A percentile compares a stretch with the other conserved stretches of the same genome.
Evolutionary conservation across 1,139 yeast genomes (phyloP).

Genomic region (Wickerhamomyces sp.): DNA sequence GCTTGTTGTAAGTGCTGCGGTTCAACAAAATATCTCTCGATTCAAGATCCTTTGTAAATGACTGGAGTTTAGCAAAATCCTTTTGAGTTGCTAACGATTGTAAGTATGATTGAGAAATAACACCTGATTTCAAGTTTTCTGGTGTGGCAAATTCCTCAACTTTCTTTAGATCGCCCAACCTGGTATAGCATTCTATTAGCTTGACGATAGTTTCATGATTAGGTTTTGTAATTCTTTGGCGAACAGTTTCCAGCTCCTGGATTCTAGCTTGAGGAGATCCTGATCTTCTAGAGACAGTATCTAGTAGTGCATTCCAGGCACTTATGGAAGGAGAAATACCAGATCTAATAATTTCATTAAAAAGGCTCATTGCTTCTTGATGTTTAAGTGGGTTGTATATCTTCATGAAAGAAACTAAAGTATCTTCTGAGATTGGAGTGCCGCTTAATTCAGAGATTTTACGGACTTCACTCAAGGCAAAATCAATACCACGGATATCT

Average conservation of each 20-base stretch:
- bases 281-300: slow-evolving; percentile 32
- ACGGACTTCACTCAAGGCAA: slow-evolving; percentile 7
- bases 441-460: slow-evolving; percentile 14
- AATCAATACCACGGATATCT: slow-evolving; percentile 6
- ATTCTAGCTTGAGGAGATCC: slow-evolving; percentile 27
- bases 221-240: slow-evolving; percentile 36
- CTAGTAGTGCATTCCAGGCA: slow-evolving; percentile 43
- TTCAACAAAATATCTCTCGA: slow-evolving; percentile 29
- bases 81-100: slow-evolving; percentile 26
- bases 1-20: slow-evolving; percentile 35
- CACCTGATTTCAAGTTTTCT: slow-evolving; percentile 17
- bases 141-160: slow-evolving; percentile 18
- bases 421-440: slow-evolving; percentile 14
- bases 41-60: slow-evolving; percentile 29
- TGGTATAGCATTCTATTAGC: slow-evolving; percentile 32
- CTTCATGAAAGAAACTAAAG: slow-evolving; percentile 28
- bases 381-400: slow-evolving; percentile 29
- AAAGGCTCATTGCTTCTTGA: slow-evolving; percentile 31
- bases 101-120: slow-evolving; percentile 30
- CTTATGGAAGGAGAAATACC: slow-evolving; percentile 29
- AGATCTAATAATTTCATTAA: slow-evolving; percentile 34
- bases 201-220: slow-evolving; percentile 34
- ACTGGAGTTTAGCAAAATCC: slow-evolving; percentile 25
- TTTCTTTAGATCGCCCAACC: slow-evolving; percentile 25
- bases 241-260: slow-evolving; percentile 32